Evolutionary conservation across 441 rosid genomes (phyloP).

Genomic region (Erodium texanum): DNA sequence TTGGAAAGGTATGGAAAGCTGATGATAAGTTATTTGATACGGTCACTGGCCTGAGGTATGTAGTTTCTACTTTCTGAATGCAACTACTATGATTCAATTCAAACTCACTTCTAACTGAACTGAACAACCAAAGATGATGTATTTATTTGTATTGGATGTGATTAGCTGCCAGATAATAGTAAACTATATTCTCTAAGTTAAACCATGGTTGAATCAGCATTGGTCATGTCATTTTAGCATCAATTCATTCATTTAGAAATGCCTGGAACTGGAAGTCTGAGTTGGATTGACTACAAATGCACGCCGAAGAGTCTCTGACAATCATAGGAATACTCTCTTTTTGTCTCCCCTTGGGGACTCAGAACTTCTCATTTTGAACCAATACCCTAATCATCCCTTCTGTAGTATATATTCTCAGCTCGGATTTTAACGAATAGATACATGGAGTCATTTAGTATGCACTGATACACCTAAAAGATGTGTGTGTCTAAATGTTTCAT

Average conservation of each 20-base stretch:
- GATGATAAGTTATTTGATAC: conserved; percentile 87
- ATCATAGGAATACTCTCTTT: not conserved
- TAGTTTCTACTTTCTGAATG: conserved; percentile 1
- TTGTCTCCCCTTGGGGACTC: not conserved
- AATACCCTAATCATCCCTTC: not conserved
- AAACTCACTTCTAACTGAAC: not conserved
- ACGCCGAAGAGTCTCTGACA: not conserved
- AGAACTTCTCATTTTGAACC: not conserved
- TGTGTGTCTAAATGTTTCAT: not conserved
- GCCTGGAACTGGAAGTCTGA: not conserved
- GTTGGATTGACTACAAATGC: not conserved
- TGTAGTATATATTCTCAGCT: not conserved
- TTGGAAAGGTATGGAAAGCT: conserved; percentile 78
- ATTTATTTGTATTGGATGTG: not conserved
- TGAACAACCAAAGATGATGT: not conserved
- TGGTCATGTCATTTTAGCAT: not conserved
- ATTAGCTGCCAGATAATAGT: not conserved
- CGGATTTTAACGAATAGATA: too few relatives aligned
- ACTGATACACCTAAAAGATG: not conserved
- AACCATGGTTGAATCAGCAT: not conserved
- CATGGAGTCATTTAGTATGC: too few relatives aligned
- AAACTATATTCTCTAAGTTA: not conserved
- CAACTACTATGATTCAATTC: not conserved
- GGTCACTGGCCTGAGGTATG: conserved; percentile 80
- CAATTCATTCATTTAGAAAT: too few relatives aligned